Base-by-base conservation (phyloP, 495 filamentous ascomycete species). In the Neurospora africana region DNA sequence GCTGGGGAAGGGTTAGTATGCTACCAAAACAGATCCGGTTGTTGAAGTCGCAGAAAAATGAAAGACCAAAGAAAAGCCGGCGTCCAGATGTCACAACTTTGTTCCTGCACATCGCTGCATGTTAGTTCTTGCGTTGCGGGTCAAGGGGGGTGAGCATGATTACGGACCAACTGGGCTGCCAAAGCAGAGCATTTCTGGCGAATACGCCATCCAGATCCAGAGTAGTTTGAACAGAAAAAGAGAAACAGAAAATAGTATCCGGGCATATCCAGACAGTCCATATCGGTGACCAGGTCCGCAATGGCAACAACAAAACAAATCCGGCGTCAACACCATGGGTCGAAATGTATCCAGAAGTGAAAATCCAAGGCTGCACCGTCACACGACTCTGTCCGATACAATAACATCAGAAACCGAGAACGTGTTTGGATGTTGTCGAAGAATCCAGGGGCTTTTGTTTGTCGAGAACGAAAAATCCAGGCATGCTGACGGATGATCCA, bases 1-100 rank as follows among this genome's bases (percentile, higher is more conserved):
- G 79, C 84, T 85, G 81, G 73, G 81, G 78, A 78, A 69, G 77
- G 80, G 84, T 86, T 84, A 86, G 84, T 86, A 79, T 84, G 79
- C 79, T 84, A 81, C 82, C 76, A 79, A 82, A 79, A 75, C 78
- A 76, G 76, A 70, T 73, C 77, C 78, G 70, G 8, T 68, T 44
- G 19, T 74, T 72, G 27, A 71, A 30, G 70, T 68, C 7, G 69
- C 39, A 41, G 71, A 70, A 72, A 74, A 75, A 77, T 76, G 41
- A 76, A 75, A 72, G 77, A 77, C 72, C 73, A 81, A 80, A 78
- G 75, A 78, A 78, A 77, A 80, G 70, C 78, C 75, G 76, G 70
- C 68, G 43, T 23, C 79, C 76, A 79, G 72, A 77, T 81, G 82
- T 80, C 76, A 84, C 83, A 86, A 83, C 84, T 84, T 83, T 84